These are phyloP conservation scores for Phytophthora pini DNA, from an alignment of 352 stramenopile species.

Conservation along the genomic window DNA sequence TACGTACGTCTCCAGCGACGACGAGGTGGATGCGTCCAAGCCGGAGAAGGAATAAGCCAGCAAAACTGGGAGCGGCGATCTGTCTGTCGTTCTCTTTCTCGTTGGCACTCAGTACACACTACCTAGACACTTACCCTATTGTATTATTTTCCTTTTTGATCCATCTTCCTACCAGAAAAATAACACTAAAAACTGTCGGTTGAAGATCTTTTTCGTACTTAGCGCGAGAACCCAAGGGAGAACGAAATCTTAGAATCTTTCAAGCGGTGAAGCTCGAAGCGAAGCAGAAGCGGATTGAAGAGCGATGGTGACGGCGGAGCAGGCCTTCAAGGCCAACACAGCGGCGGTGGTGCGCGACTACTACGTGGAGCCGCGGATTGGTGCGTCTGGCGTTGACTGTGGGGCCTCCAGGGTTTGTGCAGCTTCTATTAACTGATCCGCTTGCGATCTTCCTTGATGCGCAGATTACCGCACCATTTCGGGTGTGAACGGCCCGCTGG, in stretches of 20 bases:
- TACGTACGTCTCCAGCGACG: constrained; percentile 7
- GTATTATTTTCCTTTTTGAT: too few relatives aligned
- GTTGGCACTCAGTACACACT: constrained; percentile 32
- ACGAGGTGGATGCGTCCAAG: constrained; percentile 13
- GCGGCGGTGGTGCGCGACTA: constrained; percentile 87
- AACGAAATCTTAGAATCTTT: constrained; percentile 37
- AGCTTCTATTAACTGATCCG: background rate
- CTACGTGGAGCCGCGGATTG: constrained; percentile 85
- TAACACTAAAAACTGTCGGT: too few relatives aligned
- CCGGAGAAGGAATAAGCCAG: constrained; percentile 33
- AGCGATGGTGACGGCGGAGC: constrained; percentile 67
- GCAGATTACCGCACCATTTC: constrained; percentile 97
- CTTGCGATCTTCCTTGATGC: constrained; percentile 23
- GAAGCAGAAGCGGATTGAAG: constrained; percentile 30
- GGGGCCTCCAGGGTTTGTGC: background rate
- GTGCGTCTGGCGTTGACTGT: constrained; percentile 39
- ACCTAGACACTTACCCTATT: constrained; percentile 20
- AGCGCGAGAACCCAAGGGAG: constrained; percentile 5
- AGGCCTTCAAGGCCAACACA: constrained; percentile 78
- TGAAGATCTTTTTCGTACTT: constrained; percentile 27
- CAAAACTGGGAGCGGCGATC: background rate
- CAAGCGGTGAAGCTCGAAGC: constrained; percentile 12
- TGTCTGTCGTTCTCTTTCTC: constrained; percentile 2
- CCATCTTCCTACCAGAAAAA: too few relatives aligned
- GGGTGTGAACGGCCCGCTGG: constrained; percentile 98